Base-by-base conservation (phyloP, 768 basidiomycete genomes). In the Galerina marginata region DNA sequence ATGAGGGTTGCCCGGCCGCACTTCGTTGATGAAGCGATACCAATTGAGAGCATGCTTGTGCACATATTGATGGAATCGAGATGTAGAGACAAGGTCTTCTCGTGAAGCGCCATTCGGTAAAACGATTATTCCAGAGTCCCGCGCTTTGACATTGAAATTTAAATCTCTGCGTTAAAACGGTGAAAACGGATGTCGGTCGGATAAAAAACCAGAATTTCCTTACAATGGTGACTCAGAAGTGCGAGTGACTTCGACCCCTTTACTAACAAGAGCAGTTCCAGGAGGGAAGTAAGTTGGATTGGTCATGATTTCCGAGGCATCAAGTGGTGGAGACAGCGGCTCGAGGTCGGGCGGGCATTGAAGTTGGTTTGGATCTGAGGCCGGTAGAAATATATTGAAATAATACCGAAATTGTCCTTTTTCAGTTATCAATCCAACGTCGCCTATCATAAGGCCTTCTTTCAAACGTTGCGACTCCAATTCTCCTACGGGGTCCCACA, bases 51-150 rank as follows among this genome's bases (percentile, higher is more conserved):
- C 40, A 9, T 43, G 40, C 16, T 43, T 43, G 14, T 16, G 3
- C 40, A 43, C 40, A 37, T 62, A 62, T 29, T 62, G 56, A 25
- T 39, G 26, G 10, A 62, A 16, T 14, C 56, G 40, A n/a, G 25
- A 2, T 11, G 56, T 54, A 11, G 39, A 48, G 3, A 42, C 15
- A 7, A 63, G 39, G 51, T 66, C 65, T 39, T 66, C 62, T 16
- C 65, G 58, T 36, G 61, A 52, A 38, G 61, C 65, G 45, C 62
- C 65, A 4, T 47, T 36, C 10, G 65, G 65, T 25, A 66, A 47
- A 25, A 66, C 43, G 6, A 63, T 39, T 3, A 63, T 55, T 0
- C 20, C 60, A 12, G 52, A 51, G 40, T 65, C 60, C 2, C 52
- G 56, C 15, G 57, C 59, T 20, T 38, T 42, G 3, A 46, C 38